phyloP scores from a whole-genome alignment of 495 filamentous ascomycete species.

The Acidiella bohemica region DNA sequence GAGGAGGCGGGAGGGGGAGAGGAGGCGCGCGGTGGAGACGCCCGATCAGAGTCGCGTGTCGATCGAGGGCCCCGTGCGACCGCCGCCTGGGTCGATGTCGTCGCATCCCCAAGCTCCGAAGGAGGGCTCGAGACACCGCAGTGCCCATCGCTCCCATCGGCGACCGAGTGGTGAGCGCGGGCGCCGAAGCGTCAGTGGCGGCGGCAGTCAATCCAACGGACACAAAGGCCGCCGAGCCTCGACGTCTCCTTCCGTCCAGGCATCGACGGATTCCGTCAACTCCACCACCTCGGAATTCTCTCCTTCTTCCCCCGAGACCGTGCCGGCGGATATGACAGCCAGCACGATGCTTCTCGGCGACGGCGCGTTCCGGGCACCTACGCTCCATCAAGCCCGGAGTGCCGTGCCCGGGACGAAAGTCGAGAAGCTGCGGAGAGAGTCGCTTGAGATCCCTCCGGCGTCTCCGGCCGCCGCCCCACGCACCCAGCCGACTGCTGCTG shows the following conservation, averaged over 20 bases:
- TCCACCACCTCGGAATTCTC: constrained; percentile 10
- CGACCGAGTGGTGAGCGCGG: constrained; percentile 19
- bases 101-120: constrained; percentile 30
- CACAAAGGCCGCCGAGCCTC: constrained; percentile 20
- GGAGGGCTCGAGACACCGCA: constrained; percentile 30
- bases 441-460: constrained; percentile 13
- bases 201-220: neutral
- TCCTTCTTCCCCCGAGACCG: constrained; percentile 1
- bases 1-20: too few relatives aligned
- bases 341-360: constrained; percentile 81
- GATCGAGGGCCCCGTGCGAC: constrained; percentile 6
- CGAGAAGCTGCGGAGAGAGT: constrained; percentile 26
- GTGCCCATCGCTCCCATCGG: constrained; percentile 24
- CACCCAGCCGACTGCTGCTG: neutral
- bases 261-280: constrained; percentile 55
- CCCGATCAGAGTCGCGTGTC: neutral
- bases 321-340: constrained; percentile 40
- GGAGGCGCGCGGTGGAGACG: too few relatives aligned
- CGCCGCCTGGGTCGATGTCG: constrained; percentile 6
- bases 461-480: constrained; percentile 2
- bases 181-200: constrained; percentile 40
- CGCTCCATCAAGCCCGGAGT: constrained; percentile 1
- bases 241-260: constrained; percentile 44
- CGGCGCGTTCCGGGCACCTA: constrained; percentile 71
- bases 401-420: constrained; percentile 5